These are phyloP conservation scores for Boletus sp. DNA, from an alignment of 1,284 basidiomycete species.

Conservation along the genomic window DNA sequence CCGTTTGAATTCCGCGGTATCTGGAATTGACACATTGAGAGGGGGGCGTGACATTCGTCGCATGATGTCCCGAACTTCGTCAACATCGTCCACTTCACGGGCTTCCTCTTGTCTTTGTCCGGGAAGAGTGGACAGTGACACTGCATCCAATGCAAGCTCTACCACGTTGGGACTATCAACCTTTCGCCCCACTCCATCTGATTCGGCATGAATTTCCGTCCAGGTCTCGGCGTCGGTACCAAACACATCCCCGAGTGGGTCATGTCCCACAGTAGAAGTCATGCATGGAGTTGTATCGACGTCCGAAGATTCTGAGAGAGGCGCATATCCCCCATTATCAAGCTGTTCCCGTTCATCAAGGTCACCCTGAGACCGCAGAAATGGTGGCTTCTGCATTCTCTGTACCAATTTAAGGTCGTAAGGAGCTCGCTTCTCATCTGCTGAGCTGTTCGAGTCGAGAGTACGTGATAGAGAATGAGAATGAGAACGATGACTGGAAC, in stretches of 20 bases:
- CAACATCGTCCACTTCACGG: slow-evolving; percentile 33
- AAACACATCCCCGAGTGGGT: slow-evolving; percentile 47
- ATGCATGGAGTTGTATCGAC: slow-evolving; percentile 12
- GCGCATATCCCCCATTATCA: slow-evolving; percentile 31
- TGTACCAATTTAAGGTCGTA: slow-evolving; percentile 50
- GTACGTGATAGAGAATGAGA: slow-evolving; percentile 21
- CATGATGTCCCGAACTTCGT: slow-evolving; percentile 47
- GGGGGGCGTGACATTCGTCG: slow-evolving; percentile 40
- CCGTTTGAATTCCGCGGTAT: slow-evolving; percentile 25
- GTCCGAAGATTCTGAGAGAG: slow-evolving; percentile 35
- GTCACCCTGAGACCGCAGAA: slow-evolving; percentile 29
- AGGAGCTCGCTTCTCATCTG: slow-evolving; percentile 36
- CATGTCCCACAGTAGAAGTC: slow-evolving; percentile 33
- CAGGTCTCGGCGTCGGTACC: slow-evolving; percentile 61
- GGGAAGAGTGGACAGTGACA: slow-evolving; percentile 41
- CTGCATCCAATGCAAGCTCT: slow-evolving; percentile 50
- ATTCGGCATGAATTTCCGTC: slow-evolving; percentile 47
- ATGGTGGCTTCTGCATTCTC: slow-evolving; percentile 40
- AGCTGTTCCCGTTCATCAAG: slow-evolving; percentile 20
- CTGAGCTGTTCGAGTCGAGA: slow-evolving; percentile 20
- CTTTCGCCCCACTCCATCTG: slow-evolving; percentile 25
- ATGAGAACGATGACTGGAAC: slow-evolving; percentile 29
- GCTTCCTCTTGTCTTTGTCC: slow-evolving; percentile 34
- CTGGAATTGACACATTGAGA: slow-evolving; percentile 28
- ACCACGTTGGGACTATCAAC: slow-evolving; percentile 41